Evolutionary conservation across 1,139 yeast species (phyloP).

Genomic region (Blastobotrys arbuscula): DNA sequence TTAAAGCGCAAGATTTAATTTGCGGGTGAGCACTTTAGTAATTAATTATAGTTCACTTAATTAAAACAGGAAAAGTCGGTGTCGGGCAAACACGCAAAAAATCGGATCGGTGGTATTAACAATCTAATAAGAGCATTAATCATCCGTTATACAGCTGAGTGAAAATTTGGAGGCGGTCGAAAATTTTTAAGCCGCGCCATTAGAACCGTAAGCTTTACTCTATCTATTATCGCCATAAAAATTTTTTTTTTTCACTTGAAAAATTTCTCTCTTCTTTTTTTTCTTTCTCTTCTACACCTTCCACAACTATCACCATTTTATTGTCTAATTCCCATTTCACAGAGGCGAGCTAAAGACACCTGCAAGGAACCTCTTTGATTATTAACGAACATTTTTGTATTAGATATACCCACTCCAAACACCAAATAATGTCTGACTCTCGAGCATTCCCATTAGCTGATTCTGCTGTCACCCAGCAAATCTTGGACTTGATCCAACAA

Average conservation of each 20-base stretch:
- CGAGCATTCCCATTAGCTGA: conserved; percentile 98
- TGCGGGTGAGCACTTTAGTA: too few relatives aligned
- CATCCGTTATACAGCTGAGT: too few relatives aligned
- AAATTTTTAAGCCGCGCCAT: neutral
- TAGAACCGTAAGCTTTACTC: too few relatives aligned
- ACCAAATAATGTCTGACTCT: conserved; percentile 34
- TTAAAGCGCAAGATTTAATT: too few relatives aligned
- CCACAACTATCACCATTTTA: neutral
- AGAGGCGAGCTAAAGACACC: conserved; percentile 16
- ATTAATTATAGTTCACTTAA: neutral
- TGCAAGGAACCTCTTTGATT: conserved; percentile 17
- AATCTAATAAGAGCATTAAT: too few relatives aligned
- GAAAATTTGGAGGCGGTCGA: too few relatives aligned
- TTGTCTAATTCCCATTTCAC: conserved; percentile 1
- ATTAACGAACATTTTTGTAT: too few relatives aligned
- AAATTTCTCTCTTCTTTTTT: neutral
- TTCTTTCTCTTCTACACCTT: neutral
- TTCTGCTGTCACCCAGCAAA: conserved; percentile 90
- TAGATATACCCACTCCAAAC: too few relatives aligned
- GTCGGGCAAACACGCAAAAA: too few relatives aligned
- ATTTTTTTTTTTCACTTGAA: neutral
- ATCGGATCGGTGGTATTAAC: too few relatives aligned
- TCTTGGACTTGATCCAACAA: conserved; percentile 96
- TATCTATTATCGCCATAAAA: neutral
- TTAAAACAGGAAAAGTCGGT: neutral